A percentile compares a stretch with the other conserved stretches of the same genome.
phyloP scores from a whole-genome alignment of 1,139 yeast genomes.

The Hemisphaericaspora subhashii region DNA sequence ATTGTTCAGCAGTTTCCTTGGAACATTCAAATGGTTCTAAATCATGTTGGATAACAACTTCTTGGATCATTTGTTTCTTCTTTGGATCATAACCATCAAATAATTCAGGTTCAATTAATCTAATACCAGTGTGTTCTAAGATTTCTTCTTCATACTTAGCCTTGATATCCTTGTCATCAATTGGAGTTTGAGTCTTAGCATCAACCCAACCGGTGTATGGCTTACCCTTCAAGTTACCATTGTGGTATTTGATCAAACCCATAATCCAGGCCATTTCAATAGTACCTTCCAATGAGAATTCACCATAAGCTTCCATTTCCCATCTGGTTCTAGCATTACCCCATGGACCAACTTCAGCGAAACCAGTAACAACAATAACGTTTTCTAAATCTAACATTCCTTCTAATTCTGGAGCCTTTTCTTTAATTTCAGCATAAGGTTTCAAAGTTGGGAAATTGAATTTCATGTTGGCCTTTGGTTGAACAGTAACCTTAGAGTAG shows the following conservation, averaged over 20 bases:
- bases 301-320: conserved; percentile 98
- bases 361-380: conserved; percentile 94
- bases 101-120: conserved; percentile 93
- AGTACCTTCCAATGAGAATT: conserved; percentile 96
- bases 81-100: conserved; percentile 93
- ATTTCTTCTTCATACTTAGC: conserved; percentile 84
- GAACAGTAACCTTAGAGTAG: conserved; percentile 69
- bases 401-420: conserved; percentile 72
- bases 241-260: conserved; percentile 94
- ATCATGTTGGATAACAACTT: conserved; percentile 93
- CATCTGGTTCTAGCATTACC: conserved; percentile 99
- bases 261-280: conserved; percentile 99
- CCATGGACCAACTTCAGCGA: conserved; percentile 99
- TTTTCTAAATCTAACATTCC: conserved; percentile 91
- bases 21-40: conserved; percentile 94
- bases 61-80: conserved; percentile 90
- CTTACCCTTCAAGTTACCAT: conserved; percentile 87
- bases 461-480: conserved; percentile 94
- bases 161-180: conserved; percentile 93
- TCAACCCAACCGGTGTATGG: conserved; percentile 97
- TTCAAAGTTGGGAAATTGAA: conserved; percentile 90
- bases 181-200: conserved; percentile 87
- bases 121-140: conserved; percentile 91
- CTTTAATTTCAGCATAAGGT: conserved; percentile 70
- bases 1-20: conserved; percentile 92